A percentile compares a stretch with the other conserved stretches of the same genome.
These are phyloP conservation scores for Theobroma grandiflorum DNA, from an alignment of 441 rosid genomes.

Conservation along the genomic window DNA sequence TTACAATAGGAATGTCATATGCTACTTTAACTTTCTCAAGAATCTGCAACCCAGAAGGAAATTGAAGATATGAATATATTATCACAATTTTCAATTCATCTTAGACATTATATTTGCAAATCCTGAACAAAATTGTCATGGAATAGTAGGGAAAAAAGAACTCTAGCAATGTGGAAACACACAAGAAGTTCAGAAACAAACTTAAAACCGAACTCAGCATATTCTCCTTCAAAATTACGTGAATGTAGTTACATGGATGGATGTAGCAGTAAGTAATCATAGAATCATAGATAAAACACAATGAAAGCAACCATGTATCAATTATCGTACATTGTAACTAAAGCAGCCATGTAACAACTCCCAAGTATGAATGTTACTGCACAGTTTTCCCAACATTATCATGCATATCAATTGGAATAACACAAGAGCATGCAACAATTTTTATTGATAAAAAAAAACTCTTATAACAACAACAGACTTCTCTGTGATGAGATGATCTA, in stretches of 20 bases:
- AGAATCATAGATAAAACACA: neutral
- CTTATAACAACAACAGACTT: no score
- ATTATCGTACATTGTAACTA: neutral
- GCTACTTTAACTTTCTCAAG: constrained; percentile 89
- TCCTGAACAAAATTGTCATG: neutral
- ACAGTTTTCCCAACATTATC: no score
- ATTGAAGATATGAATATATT: constrained; percentile 7
- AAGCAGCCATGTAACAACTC: neutral
- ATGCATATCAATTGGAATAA: no score
- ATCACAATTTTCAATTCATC: neutral
- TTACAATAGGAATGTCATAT: constrained; percentile 78
- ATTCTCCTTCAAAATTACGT: neutral
- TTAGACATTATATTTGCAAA: neutral
- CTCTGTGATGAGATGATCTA: no score
- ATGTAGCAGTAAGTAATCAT: constrained; percentile 1
- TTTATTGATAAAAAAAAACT: no score
- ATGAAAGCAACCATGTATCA: neutral
- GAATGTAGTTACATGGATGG: neutral
- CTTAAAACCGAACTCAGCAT: neutral
- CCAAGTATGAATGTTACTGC: no score
- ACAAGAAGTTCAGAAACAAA: neutral
- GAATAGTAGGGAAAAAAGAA: neutral
- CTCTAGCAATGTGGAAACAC: neutral
- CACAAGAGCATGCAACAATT: no score
- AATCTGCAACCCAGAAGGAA: constrained; percentile 57